Base-by-base conservation (phyloP, 1,284 basidiomycete genomes). In the Ganoderma boninense region DNA sequence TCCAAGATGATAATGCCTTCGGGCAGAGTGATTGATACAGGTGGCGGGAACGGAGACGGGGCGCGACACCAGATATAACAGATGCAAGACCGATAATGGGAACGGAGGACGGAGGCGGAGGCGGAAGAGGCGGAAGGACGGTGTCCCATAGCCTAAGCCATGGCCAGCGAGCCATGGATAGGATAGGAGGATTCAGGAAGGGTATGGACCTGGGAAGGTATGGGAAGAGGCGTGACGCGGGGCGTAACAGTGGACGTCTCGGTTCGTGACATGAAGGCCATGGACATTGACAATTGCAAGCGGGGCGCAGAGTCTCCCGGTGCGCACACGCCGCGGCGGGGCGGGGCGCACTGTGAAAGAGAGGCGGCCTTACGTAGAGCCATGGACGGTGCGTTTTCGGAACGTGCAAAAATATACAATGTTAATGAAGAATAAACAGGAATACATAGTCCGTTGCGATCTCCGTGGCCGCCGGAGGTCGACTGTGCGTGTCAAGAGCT, bases 371-470 rank as follows among this genome's bases (percentile, higher is more conserved):
- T n/a, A n/a, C n/a, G n/a, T n/a, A 54, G 46, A n/a, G 23, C 63
- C 59, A 20, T 26, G 26, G 38, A 42, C 20, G 11, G n/a, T n/a
- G 38, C n/a, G 40, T 43, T 42, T 62, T 23, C 38, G 26, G 23
- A 29, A 26, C 44, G 44, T 38, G 38, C 29, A 68, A 70, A 52
- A 61, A 74, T 74, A 66, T 74, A 74, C 73, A 72, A 40, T 52
- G 70, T 70, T 74, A 74, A 70, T 72, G 73, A 73, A 54, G 66
- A 72, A 74, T 74, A 74, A 74, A 73, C 69, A 74, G 66, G 60
- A 35, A 71, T 74, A 74, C 69, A 74, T 74, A 72, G 67, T 46
- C 62, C 68, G 26, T 62, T 23, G 49, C 62, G 62, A 56, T 52
- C 52, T 43, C 16, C 67, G 26, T n/a, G 40, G n/a, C 29, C 38